phyloP scores from a whole-genome alignment of 2,329 filamentous ascomycete species.

The Paraphaeosphaeria minitans region DNA sequence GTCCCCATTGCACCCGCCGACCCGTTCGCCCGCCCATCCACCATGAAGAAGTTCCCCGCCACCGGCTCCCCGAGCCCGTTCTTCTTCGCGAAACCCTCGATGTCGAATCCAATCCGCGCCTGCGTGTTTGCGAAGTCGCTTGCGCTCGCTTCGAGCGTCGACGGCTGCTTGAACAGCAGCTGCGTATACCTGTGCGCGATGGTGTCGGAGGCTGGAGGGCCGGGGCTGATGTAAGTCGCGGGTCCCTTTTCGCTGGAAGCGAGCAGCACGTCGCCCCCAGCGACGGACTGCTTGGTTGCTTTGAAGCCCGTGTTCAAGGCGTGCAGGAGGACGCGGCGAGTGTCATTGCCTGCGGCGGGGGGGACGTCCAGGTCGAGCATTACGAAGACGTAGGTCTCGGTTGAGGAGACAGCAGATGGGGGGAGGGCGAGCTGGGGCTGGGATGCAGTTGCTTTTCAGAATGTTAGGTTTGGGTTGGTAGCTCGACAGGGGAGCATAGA shows the following conservation, averaged over 20 bases:
- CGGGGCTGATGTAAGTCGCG: conserved; percentile 38
- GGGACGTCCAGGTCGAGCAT: conserved; percentile 46
- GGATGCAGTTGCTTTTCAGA: conserved; percentile 25
- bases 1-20: conserved; percentile 14
- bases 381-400: conserved; percentile 40
- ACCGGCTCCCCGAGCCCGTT: conserved; percentile 33
- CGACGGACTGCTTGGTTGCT: conserved; percentile 34
- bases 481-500: neutral
- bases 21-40: conserved; percentile 32
- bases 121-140: conserved; percentile 28
- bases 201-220: conserved; percentile 41
- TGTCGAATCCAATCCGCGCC: conserved; percentile 36
- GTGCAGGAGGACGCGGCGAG: conserved; percentile 40
- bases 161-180: conserved; percentile 41
- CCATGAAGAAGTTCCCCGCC: conserved; percentile 43
- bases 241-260: conserved; percentile 35
- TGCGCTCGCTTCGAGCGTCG: conserved; percentile 26
- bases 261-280: conserved; percentile 30
- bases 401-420: conserved; percentile 18
- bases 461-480: conserved; percentile 13
- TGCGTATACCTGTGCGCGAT: conserved; percentile 43
- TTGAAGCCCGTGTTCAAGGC: conserved; percentile 43
- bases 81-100: conserved; percentile 31
- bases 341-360: conserved; percentile 25
- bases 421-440: conserved; percentile 37